Percentiles rank a stretch among this genome's conserved stretches.
Evolutionary conservation across 2,329 filamentous ascomycete species (phyloP).

Genomic region (Trichoderma sp.): DNA sequence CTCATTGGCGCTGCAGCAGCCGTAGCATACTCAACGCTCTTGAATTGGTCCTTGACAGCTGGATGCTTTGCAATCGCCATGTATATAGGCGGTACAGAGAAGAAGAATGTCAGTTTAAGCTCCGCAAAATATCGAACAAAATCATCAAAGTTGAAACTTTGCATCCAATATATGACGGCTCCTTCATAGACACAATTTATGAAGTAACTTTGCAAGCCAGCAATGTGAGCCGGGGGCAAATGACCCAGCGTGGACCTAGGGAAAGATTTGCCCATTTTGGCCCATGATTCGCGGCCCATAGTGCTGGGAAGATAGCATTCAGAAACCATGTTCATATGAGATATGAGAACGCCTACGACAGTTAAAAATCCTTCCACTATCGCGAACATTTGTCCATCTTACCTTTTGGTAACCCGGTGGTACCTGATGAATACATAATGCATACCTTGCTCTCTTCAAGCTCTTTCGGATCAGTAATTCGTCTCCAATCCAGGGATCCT

Average conservation of each 20-base stretch:
- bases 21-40: constrained; percentile 44
- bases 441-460: constrained; percentile 43
- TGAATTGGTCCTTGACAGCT: constrained; percentile 54
- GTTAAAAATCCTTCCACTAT: neutral
- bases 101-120: constrained; percentile 52
- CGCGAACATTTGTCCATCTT: neutral
- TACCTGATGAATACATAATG: constrained; percentile 48
- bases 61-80: constrained; percentile 57
- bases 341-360: constrained; percentile 39
- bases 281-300: constrained; percentile 31
- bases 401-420: constrained; percentile 48
- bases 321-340: constrained; percentile 45
- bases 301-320: constrained; percentile 33
- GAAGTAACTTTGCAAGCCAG: constrained; percentile 45
- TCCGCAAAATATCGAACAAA: constrained; percentile 53
- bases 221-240: constrained; percentile 46
- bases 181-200: constrained; percentile 41
- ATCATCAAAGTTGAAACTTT: constrained; percentile 52
- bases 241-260: constrained; percentile 40
- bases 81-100: constrained; percentile 60
- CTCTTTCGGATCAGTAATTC: constrained; percentile 47
- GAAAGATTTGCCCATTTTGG: constrained; percentile 29
- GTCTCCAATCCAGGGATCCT: constrained; percentile 48
- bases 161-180: constrained; percentile 60
- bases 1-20: constrained; percentile 57